Base-by-base conservation (phyloP, 2,329 filamentous ascomycete genomes). In the Microdochium bolleyi region DNA sequence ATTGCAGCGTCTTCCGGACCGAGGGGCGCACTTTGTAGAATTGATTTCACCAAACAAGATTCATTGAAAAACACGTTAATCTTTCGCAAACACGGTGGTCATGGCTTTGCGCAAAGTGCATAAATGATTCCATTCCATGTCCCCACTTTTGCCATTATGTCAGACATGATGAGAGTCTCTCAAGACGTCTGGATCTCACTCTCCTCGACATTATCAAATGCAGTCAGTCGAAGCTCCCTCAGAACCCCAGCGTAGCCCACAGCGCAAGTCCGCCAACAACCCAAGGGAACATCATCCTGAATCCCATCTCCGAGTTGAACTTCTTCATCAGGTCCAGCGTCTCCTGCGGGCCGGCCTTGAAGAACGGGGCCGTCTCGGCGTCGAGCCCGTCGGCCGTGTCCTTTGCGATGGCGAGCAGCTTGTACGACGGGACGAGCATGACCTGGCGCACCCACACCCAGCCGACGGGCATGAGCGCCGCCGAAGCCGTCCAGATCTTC, bases 401-500 rank as follows among this genome's bases (percentile, higher is more conserved):
- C n/a, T n/a, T n/a, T n/a, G n/a, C 24, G 24, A 53, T 50, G 2
- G 24, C 32, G 22, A 53, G 24, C 1, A 53, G 37, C 48, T 53
- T 16, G 25, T 50, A n/a, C 1, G 52, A 53, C 24, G 52, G 48
- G 10, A 30, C 48, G 32, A 19, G 5, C 52, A 53, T 53, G 14
- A 53, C 48, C 9, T 50, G 49, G 34, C 52, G 22, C 24, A 53
- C 52, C 48, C 52, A 53, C 14, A 34, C 32, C 51, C 51, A 53
- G 51, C 48, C 51, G 32, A 53, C 21, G 8, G 52, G 52, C 52
- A 51, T 51, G n/a, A 51, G n/a, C 19, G 22, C 52, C 52, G 52
- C 52, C 37, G 52, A 48, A 9, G 52, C 37, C 13, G 52, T 49
- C 52, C 51, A 53, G 30, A 53, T 53, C 51, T 53, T 53, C 51